Evolutionary conservation across 2,329 filamentous ascomycete genomes (phyloP).

Genomic region (Simplicillium aogashimaense): DNA sequence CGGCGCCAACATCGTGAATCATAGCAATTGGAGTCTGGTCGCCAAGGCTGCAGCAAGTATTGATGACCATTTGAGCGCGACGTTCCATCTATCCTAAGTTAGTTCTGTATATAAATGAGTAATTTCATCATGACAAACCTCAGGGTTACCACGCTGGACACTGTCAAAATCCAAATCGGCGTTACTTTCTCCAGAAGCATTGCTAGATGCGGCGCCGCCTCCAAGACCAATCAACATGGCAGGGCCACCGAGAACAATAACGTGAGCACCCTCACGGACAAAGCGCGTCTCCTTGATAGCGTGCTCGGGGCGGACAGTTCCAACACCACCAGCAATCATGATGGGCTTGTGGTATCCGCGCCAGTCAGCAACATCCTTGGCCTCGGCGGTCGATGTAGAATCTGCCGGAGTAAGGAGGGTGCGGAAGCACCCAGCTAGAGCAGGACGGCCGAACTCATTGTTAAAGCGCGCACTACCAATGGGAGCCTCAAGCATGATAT

Average conservation of each 20-base stretch:
- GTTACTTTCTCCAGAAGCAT: constrained; percentile 76
- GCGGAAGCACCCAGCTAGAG: constrained; percentile 80
- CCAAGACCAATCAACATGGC: constrained; percentile 97
- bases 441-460: constrained; percentile 93
- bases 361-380: constrained; percentile 48
- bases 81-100: constrained; percentile 55
- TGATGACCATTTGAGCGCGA: constrained; percentile 95
- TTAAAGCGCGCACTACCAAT: constrained; percentile 94
- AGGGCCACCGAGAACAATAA: constrained; percentile 88
- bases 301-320: constrained; percentile 82
- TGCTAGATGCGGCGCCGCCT: constrained; percentile 88
- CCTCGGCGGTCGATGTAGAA: constrained; percentile 25
- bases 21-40: constrained; percentile 83
- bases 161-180: constrained; percentile 94
- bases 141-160: constrained; percentile 93
- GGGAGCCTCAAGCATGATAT: constrained; percentile 96
- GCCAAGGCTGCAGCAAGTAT: constrained; percentile 80
- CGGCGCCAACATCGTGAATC: constrained; percentile 95
- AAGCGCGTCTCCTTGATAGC: constrained; percentile 73
- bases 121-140: constrained; percentile 28
- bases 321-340: constrained; percentile 94
- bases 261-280: constrained; percentile 78
- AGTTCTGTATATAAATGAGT: background rate
- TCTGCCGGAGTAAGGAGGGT: constrained; percentile 66
- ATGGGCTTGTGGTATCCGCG: constrained; percentile 97